phyloP scores from a whole-genome alignment of 1,139 yeast genomes.

The Debaryomyces fabryi region DNA sequence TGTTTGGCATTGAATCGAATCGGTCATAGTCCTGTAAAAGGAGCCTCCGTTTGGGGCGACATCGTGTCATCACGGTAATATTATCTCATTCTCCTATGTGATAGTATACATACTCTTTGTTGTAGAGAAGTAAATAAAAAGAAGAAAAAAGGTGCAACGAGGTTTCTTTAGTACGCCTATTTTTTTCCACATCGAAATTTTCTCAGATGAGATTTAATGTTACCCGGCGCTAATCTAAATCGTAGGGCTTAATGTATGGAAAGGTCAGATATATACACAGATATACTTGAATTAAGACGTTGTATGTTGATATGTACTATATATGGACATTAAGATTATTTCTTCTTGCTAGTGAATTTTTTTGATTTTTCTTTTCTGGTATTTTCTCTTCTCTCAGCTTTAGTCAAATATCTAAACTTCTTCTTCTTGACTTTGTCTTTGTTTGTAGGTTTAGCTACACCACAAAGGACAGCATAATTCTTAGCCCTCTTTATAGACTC shows the following conservation, averaged over 20 bases:
- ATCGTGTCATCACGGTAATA: constrained; percentile 45
- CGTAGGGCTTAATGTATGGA: constrained; percentile 3
- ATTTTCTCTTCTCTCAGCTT: constrained; percentile 72
- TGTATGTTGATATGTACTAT: background rate
- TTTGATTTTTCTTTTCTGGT: constrained; percentile 57
- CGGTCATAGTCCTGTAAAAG: constrained; percentile 60
- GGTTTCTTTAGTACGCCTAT: background rate
- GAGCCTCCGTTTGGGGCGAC: constrained; percentile 65
- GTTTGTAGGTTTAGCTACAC: constrained; percentile 45
- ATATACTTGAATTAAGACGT: background rate
- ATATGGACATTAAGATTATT: background rate
- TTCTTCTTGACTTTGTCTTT: constrained; percentile 57
- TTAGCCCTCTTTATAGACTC: constrained; percentile 70
- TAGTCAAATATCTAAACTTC: constrained; percentile 85
- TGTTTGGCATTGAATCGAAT: constrained; percentile 54
- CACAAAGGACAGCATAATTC: constrained; percentile 68
- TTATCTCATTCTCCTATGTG: background rate
- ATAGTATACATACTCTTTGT: constrained; percentile 3
- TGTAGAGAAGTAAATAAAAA: background rate
- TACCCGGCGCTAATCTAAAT: constrained; percentile 1
- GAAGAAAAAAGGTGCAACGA: background rate
- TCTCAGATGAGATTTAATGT: constrained; percentile 1
- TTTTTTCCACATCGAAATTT: constrained; percentile 1
- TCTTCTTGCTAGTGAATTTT: constrained; percentile 16
- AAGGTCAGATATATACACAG: background rate